These are phyloP conservation scores for Candida andamanensis DNA, from an alignment of 805 yeast genomes.

Conservation along the genomic window DNA sequence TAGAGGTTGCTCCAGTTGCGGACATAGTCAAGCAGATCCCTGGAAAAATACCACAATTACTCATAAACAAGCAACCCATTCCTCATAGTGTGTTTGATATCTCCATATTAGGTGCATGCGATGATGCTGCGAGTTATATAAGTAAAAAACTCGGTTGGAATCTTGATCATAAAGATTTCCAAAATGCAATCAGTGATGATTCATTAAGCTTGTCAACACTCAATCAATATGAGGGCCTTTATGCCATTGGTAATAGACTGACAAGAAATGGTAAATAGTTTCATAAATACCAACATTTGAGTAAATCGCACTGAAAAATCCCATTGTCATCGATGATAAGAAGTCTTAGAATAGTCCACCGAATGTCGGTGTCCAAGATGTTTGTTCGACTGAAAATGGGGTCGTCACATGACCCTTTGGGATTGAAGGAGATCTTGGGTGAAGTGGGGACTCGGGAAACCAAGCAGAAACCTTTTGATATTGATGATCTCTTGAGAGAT, in stretches of 20 bases:
- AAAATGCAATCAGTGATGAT: conserved; percentile 6
- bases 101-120: conserved; percentile 36
- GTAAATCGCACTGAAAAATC: no score
- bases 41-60: conserved; percentile 29
- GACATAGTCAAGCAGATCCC: conserved; percentile 34
- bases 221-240: neutral
- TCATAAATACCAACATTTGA: no score
- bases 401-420: conserved; percentile 2
- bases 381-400: no score
- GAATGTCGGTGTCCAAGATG: neutral
- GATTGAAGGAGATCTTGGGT: conserved; percentile 3
- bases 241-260: neutral
- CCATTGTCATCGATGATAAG: no score
- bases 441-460: no score
- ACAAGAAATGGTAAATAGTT: no score
- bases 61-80: conserved; percentile 36
- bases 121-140: conserved; percentile 33
- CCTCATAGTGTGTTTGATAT: conserved; percentile 35
- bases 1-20: conserved; percentile 57
- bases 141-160: conserved; percentile 32
- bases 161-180: conserved; percentile 25
- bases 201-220: neutral
- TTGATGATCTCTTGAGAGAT: no score
- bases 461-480: no score
- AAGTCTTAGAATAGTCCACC: no score